phyloP scores from a whole-genome alignment of 192 early-diverging fungal genomes.

The Linderina pennispora region DNA sequence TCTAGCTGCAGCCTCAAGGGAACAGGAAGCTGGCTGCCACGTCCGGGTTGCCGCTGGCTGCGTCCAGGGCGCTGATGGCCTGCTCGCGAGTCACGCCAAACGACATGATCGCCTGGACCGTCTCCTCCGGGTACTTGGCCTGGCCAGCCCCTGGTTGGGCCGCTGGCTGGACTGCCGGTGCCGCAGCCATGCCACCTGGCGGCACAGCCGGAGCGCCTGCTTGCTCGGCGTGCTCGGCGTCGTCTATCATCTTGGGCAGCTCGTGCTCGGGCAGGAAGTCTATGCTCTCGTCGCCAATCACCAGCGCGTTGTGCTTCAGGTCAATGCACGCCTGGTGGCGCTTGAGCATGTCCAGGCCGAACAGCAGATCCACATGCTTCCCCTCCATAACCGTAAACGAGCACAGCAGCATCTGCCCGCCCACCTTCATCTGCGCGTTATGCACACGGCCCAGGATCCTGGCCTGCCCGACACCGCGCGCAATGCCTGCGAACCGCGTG shows the following conservation, averaged over 20 bases:
- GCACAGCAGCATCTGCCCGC: slow-evolving; percentile 73
- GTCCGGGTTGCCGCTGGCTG: slow-evolving; percentile 78
- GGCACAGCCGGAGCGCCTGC: too few species aligned
- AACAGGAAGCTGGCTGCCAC: slow-evolving; percentile 84
- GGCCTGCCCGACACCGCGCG: slow-evolving; percentile 91
- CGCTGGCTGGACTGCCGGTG: slow-evolving; percentile 12
- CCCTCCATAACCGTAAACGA: slow-evolving; percentile 94
- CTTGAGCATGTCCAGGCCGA: slow-evolving; percentile 96
- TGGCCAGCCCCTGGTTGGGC: slow-evolving; percentile 1
- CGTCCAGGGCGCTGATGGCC: slow-evolving; percentile 74
- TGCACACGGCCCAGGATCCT: slow-evolving; percentile 96
- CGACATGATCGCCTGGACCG: slow-evolving; percentile 65
- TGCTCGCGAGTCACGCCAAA: slow-evolving; percentile 74
- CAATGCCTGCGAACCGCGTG: slow-evolving; percentile 80
- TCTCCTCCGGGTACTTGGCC: slow-evolving; percentile 50
- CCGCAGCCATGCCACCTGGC: slow-evolving; percentile 27
- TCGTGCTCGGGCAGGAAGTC: slow-evolving; percentile 91
- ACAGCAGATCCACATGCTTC: slow-evolving; percentile 81
- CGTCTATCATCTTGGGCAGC: slow-evolving; percentile 59
- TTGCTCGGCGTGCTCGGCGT: too few species aligned
- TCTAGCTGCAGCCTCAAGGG: slow-evolving; percentile 8
- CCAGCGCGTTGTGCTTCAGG: slow-evolving; percentile 70
- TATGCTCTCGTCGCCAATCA: slow-evolving; percentile 74
- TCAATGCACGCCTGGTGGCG: slow-evolving; percentile 91
- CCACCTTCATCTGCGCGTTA: slow-evolving; percentile 77